phyloP scores from a whole-genome alignment of 1,284 basidiomycete genomes.

The Veloboletus limbatus region DNA sequence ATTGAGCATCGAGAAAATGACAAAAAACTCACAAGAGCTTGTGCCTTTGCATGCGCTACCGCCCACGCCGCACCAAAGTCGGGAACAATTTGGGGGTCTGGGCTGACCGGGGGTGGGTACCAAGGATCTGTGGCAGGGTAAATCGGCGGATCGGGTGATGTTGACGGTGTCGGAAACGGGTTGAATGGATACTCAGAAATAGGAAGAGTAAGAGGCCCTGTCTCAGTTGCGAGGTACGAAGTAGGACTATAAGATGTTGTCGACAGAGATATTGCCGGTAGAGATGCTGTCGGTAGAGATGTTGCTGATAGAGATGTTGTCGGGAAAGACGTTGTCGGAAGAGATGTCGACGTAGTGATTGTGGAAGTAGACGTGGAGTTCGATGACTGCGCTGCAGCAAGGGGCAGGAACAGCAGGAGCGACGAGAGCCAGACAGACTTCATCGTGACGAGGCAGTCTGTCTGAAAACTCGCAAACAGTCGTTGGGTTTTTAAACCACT shows the following conservation, averaged over 20 bases:
- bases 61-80: slow-evolving; percentile 41
- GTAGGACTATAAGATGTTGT: slow-evolving; percentile 6
- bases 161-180: slow-evolving; percentile 17
- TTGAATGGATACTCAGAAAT: slow-evolving; percentile 19
- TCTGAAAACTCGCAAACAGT: not conserved
- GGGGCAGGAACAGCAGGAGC: slow-evolving; percentile 1
- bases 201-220: slow-evolving; percentile 20
- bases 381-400: slow-evolving; percentile 1
- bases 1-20: not conserved
- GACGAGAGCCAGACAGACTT: not conserved
- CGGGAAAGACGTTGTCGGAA: slow-evolving; percentile 2
- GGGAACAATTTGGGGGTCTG: slow-evolving; percentile 29
- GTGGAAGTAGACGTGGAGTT: not conserved
- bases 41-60: slow-evolving; percentile 36
- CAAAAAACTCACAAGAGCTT: slow-evolving; percentile 21
- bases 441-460: not conserved
- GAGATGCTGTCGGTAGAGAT: too few relatives aligned
- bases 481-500: not conserved
- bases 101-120: slow-evolving; percentile 17
- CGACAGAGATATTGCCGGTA: too few relatives aligned
- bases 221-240: slow-evolving; percentile 20
- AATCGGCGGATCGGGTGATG: slow-evolving; percentile 10
- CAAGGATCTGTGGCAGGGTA: slow-evolving; percentile 19
- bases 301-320: slow-evolving; percentile 7
- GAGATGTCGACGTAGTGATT: not conserved